Evolutionary conservation across 768 basidiomycete genomes (phyloP), one percentile per base, ranked within the genome.

Genomic region (Guyanaporus albipodus): DNA sequence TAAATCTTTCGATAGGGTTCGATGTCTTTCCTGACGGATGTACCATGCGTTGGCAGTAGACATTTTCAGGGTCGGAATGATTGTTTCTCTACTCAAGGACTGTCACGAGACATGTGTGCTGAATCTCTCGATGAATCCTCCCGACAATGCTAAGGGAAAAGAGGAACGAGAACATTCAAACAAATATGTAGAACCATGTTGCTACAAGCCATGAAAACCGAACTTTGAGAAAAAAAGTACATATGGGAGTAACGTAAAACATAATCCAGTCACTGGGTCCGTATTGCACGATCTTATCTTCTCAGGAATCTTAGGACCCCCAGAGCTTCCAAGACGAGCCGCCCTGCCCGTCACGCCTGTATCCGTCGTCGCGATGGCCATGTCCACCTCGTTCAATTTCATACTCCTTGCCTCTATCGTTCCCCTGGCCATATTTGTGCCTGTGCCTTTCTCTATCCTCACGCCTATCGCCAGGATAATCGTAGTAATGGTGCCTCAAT

Each of bases 1-100:
- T 87, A 63, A 63, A 29, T 34, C 3, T 32, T 8, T 39, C 19
- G 6, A 26, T n/a, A 21, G 8, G 15, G 4, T 18, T 24, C 8
- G 0, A 27, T 35, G 18, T 10, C 14, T 12, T 26, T 26, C 18
- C 8, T 8, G 24, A 11, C 15, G 24, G 31, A 38, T 34, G 21
- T 38, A 50, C 23, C 32, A 32, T 32, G 8, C 4, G 37, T n/a
- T n/a, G 15, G 8, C 23, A n/a, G 29, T 35, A 39, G 37, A 29
- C 31, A 35, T n/a, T n/a, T n/a, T n/a, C n/a, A n/a, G n/a, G n/a
- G n/a, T n/a, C n/a, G n/a, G n/a, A n/a, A n/a, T n/a, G n/a, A n/a
- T n/a, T n/a, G n/a, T n/a, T n/a, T n/a, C n/a, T n/a, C n/a, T n/a
- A n/a, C n/a, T n/a, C n/a, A n/a, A n/a, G n/a, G n/a, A n/a, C n/a